Conservation (phyloP, 345 rosid species). For the Eucalyptus tenuipes region DNA sequence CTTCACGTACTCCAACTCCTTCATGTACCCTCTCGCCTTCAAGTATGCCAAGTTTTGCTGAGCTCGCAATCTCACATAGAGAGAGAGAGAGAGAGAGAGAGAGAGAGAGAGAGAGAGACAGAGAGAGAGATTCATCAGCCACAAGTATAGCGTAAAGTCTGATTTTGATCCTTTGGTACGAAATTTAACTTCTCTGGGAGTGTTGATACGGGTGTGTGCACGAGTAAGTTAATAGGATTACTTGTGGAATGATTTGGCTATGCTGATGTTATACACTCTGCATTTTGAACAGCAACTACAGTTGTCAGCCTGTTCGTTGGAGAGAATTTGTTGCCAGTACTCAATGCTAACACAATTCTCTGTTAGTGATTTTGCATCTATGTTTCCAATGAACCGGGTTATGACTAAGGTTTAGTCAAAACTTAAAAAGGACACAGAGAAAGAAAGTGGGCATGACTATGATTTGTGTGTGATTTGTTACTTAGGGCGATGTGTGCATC, state of each 20-base stretch:
- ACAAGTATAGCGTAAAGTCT: not conserved
- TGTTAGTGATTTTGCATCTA: not conserved
- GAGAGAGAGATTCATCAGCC: not conserved
- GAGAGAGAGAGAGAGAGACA: not conserved
- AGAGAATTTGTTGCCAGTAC: not conserved
- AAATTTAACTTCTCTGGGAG: not conserved
- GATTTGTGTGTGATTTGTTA: not conserved
- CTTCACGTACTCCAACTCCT: slow-evolving; percentile 48
- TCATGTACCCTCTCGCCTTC: slow-evolving; percentile 33
- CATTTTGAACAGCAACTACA: not conserved
- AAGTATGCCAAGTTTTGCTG: slow-evolving; percentile 39
- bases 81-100: not conserved
- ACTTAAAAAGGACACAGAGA: not conserved
- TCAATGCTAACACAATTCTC: not conserved
- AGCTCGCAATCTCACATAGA: not conserved
- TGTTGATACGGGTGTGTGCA: not conserved
- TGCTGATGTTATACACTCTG: not conserved
- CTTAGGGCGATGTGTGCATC: not conserved
- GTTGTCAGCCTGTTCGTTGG: not conserved
- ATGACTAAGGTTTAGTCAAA: not conserved
- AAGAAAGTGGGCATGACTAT: not conserved
- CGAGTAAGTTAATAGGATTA: not conserved
- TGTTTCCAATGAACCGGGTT: not conserved
- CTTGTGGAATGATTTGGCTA: not conserved
- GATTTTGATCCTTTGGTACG: not conserved